phyloP scores from a whole-genome alignment of 208 protist genomes.

The Angomonas deanei region DNA sequence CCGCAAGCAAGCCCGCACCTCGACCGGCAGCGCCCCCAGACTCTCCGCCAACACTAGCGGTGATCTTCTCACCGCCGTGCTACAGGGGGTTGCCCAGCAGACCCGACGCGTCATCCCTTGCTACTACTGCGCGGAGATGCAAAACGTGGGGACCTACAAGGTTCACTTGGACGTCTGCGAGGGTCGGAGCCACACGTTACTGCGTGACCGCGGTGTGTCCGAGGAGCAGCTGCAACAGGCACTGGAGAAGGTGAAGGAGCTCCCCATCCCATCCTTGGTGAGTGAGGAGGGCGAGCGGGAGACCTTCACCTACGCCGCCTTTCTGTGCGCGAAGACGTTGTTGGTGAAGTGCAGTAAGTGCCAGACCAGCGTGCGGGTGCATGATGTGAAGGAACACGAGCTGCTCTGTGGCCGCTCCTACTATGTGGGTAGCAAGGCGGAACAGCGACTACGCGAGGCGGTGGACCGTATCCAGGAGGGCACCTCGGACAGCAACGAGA shows the following conservation, averaged over 20 bases:
- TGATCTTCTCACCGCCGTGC: constrained; percentile 35
- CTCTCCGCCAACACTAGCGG: constrained; percentile 2
- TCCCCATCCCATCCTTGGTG: constrained; percentile 16
- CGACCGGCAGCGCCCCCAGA: neutral
- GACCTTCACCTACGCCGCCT: constrained; percentile 29
- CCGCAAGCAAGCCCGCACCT: neutral
- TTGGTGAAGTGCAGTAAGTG: constrained; percentile 63
- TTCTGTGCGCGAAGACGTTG: constrained; percentile 44
- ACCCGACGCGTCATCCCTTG: constrained; percentile 62
- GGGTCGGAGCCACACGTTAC: constrained; percentile 21
- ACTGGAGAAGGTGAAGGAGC: constrained; percentile 1
- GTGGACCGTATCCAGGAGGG: constrained; percentile 23
- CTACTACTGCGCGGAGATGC: constrained; percentile 65
- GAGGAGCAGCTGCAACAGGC: neutral
- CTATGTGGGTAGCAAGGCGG: constrained; percentile 34
- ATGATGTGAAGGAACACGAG: constrained; percentile 71
- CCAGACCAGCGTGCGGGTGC: constrained; percentile 38
- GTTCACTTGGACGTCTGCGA: constrained; percentile 54
- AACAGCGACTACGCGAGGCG: constrained; percentile 22
- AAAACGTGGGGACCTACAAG: constrained; percentile 32
- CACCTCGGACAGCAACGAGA: neutral
- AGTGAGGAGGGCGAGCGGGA: constrained; percentile 19
- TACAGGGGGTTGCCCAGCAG: constrained; percentile 63
- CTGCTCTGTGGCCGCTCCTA: constrained; percentile 44
- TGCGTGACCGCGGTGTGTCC: neutral